These are phyloP conservation scores for Aspergillus vadensis DNA, from an alignment of 2,329 filamentous ascomycete genomes.

Conservation along the genomic window DNA sequence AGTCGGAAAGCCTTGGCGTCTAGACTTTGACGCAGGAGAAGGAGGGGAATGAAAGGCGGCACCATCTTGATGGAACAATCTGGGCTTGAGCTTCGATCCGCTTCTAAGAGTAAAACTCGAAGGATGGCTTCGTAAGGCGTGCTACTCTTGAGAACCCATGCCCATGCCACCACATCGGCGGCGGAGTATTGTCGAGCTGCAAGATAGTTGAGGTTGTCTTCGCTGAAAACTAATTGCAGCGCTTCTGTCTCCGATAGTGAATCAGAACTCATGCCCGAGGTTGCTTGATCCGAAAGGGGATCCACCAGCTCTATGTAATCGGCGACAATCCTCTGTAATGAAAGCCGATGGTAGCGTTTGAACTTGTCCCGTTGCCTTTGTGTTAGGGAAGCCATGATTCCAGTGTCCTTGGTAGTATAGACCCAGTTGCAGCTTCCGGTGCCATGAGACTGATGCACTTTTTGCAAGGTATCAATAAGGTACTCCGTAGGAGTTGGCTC, in stretches of 20 bases:
- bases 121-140: constrained; percentile 38
- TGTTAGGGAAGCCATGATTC: constrained; percentile 16
- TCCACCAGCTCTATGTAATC: constrained; percentile 42
- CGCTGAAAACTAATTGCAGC: constrained; percentile 37
- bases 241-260: constrained; percentile 23
- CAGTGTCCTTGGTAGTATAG: neutral
- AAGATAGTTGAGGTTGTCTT: constrained; percentile 33
- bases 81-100: constrained; percentile 18
- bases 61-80: constrained; percentile 22
- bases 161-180: constrained; percentile 48
- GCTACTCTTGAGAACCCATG: constrained; percentile 48
- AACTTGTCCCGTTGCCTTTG: constrained; percentile 11
- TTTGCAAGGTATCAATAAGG: constrained; percentile 33
- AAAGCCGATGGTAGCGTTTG: constrained; percentile 21
- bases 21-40: constrained; percentile 48
- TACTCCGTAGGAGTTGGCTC: constrained; percentile 34
- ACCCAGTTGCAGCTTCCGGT: constrained; percentile 11
- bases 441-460: constrained; percentile 20
- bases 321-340: constrained; percentile 40
- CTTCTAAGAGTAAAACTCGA: constrained; percentile 38
- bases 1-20: constrained; percentile 45
- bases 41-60: constrained; percentile 51
- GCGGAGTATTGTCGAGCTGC: constrained; percentile 35
- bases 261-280: neutral
- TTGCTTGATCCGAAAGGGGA: constrained; percentile 25